These are phyloP conservation scores for Syzygium malaccense DNA, from an alignment of 441 rosid species.

Conservation along the genomic window DNA sequence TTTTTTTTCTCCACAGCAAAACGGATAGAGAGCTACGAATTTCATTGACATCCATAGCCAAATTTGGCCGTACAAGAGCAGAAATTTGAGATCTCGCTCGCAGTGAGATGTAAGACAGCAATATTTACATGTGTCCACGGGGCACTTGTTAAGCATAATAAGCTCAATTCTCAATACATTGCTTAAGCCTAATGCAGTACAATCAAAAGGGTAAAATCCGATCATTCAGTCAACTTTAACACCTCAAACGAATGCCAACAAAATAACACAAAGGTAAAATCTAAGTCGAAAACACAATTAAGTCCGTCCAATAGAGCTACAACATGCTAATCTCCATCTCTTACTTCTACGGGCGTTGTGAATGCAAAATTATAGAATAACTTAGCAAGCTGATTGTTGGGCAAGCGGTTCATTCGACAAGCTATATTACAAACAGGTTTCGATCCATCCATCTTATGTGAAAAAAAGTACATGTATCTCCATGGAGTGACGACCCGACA, in stretches of 20 bases:
- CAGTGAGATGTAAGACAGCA: not conserved
- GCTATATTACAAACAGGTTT: not conserved
- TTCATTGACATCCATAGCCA: not conserved
- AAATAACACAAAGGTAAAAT: not conserved
- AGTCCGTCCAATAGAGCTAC: not conserved
- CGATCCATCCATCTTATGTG: not conserved
- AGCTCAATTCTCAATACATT: not conserved
- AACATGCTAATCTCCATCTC: not conserved
- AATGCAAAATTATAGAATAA: not conserved
- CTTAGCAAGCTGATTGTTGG: not conserved
- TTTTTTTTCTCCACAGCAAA: not conserved
- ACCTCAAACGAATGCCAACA: not conserved
- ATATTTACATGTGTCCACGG: not conserved
- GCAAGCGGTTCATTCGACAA: not conserved
- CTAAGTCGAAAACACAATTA: not conserved
- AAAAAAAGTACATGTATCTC: not conserved
- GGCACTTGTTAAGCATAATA: not conserved
- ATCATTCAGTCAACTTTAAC: not conserved
- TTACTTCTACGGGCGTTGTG: not conserved
- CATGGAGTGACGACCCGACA: not conserved
- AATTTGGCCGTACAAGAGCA: not conserved
- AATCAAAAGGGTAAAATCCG: not conserved
- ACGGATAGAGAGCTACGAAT: not conserved
- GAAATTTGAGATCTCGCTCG: not conserved
- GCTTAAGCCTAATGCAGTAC: not conserved